Conservation (phyloP, 2,329 filamentous ascomycete species). For the Colletotrichum sp. region DNA sequence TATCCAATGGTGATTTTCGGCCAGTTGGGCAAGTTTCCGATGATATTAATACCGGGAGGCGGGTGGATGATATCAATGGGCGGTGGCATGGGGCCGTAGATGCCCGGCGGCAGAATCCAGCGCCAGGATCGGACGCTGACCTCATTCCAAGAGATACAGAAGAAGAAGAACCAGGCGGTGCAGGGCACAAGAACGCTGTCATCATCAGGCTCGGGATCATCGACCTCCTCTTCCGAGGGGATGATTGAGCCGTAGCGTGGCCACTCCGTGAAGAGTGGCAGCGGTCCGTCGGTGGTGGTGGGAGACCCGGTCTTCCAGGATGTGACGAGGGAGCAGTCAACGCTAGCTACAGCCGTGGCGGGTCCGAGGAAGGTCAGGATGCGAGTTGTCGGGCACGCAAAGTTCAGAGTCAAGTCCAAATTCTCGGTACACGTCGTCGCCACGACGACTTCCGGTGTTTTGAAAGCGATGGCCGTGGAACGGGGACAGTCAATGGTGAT, state of each 20-base stretch:
- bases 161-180: conserved; percentile 23
- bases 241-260: background rate
- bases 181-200: conserved; percentile 20
- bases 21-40: conserved; percentile 22
- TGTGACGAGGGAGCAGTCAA: background rate
- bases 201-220: conserved; percentile 14
- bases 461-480: background rate
- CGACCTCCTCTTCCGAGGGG: background rate
- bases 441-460: background rate
- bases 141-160: conserved; percentile 22
- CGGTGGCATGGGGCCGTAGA: conserved; percentile 19
- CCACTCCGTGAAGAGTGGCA: conserved; percentile 8
- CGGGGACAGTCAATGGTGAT: background rate
- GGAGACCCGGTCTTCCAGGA: background rate
- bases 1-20: background rate
- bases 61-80: conserved; percentile 5
- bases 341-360: background rate
- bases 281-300: background rate
- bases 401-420: background rate
- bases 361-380: background rate
- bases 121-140: background rate
- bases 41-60: conserved; percentile 13
- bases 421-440: background rate
- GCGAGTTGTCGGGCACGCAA: background rate
- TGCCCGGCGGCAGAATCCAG: conserved; percentile 18